Percentiles rank a stretch among this genome's conserved stretches.
Conservation (phyloP, 179 eudicot species). For the Beta macrorhiza region DNA sequence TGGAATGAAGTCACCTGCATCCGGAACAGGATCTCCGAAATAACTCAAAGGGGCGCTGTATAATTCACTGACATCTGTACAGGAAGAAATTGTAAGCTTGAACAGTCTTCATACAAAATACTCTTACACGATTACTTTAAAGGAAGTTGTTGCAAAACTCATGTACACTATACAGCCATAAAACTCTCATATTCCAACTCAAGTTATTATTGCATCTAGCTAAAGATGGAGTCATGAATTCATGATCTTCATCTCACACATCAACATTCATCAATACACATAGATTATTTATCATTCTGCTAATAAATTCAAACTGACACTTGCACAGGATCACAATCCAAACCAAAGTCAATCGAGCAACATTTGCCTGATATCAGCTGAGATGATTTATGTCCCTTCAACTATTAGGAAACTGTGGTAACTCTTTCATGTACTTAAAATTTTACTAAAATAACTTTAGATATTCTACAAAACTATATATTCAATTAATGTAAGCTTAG, state of each 20-base stretch:
- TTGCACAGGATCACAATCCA: neutral
- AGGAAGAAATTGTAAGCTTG: conserved; percentile 18
- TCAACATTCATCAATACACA: neutral
- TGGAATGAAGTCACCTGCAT: conserved; percentile 51
- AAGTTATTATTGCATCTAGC: neutral
- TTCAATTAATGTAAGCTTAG: conserved; percentile 7
- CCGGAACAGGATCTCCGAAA: conserved; percentile 31
- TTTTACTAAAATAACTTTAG: neutral
- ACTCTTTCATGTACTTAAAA: neutral
- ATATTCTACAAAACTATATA: neutral
- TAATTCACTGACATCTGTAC: conserved; percentile 44
- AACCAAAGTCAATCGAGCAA: neutral
- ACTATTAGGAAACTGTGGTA: neutral
- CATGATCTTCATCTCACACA: neutral
- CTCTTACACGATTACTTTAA: neutral
- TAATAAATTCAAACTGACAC: neutral
- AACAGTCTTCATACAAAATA: neutral
- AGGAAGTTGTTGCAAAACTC: neutral
- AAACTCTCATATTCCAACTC: neutral
- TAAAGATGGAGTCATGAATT: neutral
- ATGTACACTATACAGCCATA: neutral
- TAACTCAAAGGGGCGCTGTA: conserved; percentile 30
- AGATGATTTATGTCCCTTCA: neutral
- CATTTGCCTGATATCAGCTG: neutral
- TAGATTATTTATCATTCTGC: neutral